These are phyloP conservation scores for Neurospora sublineolata DNA, from an alignment of 495 filamentous ascomycete species.

Conservation along the genomic window DNA sequence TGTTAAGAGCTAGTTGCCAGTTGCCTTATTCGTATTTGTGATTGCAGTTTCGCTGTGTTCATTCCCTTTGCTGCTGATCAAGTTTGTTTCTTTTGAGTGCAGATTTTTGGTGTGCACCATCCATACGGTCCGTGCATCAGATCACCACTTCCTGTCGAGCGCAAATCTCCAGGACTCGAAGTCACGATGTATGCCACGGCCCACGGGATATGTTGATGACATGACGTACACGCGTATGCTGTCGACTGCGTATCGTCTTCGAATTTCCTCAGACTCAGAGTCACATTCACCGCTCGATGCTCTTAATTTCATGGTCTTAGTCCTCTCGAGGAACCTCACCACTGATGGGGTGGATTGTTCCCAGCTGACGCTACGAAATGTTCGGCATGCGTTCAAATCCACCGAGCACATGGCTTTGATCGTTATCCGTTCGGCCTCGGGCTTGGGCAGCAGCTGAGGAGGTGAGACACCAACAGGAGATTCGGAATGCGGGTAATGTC, in stretches of 20 bases:
- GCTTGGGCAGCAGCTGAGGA: neutral
- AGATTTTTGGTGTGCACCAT: neutral
- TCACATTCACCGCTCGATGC: neutral
- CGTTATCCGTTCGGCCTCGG: neutral
- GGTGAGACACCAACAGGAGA: neutral
- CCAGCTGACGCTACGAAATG: neutral
- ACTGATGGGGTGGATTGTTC: neutral
- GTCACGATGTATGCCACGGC: neutral
- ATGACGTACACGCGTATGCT: neutral
- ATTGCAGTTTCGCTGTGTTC: constrained; percentile 3
- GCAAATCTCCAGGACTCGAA: neutral
- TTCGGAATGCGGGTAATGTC: constrained; percentile 6
- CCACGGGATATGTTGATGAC: neutral
- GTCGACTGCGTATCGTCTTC: neutral
- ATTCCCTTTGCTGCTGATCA: neutral
- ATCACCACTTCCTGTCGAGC: neutral
- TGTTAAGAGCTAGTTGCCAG: neutral
- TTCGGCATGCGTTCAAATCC: neutral
- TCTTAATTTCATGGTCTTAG: neutral
- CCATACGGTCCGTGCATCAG: neutral
- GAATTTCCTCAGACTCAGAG: neutral
- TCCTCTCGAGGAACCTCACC: neutral
- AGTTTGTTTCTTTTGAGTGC: neutral
- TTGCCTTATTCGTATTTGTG: neutral
- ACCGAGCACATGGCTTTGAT: neutral